These are phyloP conservation scores for Galerina sulciceps DNA, from an alignment of 768 basidiomycete species.

Conservation along the genomic window DNA sequence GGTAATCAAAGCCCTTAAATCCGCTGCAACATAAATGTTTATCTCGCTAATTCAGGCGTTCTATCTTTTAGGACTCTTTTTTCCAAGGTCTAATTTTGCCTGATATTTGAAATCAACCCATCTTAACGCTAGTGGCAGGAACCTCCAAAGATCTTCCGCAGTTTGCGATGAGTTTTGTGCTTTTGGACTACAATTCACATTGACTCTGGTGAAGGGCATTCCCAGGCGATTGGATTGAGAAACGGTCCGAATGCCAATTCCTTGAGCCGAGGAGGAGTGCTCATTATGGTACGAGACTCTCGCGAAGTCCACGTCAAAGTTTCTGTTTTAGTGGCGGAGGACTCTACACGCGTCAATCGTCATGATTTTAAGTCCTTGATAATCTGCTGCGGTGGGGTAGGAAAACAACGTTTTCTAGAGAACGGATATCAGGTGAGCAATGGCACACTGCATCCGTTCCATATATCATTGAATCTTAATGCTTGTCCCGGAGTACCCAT, in stretches of 20 bases:
- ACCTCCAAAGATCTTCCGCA: slow-evolving; percentile 5
- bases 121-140: slow-evolving; percentile 2
- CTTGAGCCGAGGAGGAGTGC: background rate
- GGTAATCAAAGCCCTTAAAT: slow-evolving; percentile 12
- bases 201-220: background rate
- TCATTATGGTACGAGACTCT: slow-evolving; percentile 3
- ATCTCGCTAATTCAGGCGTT: background rate
- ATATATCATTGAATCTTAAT: no score
- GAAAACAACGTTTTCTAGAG: background rate
- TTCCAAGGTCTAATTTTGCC: slow-evolving; percentile 9
- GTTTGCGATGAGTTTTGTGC: background rate
- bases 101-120: background rate
- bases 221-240: slow-evolving; percentile 1
- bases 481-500: background rate
- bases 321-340: background rate
- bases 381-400: background rate
- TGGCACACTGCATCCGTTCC: background rate
- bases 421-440: slow-evolving; percentile 1
- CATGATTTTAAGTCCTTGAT: background rate
- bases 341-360: background rate
- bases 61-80: slow-evolving; percentile 1
- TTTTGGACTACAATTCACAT: slow-evolving; percentile 11
- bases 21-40: slow-evolving; percentile 1
- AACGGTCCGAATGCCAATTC: slow-evolving; percentile 5
- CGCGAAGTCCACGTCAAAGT: slow-evolving; percentile 12